Evolutionary conservation across 140 eudicot genomes (phyloP).

Genomic region (Senecio squalidus): DNA sequence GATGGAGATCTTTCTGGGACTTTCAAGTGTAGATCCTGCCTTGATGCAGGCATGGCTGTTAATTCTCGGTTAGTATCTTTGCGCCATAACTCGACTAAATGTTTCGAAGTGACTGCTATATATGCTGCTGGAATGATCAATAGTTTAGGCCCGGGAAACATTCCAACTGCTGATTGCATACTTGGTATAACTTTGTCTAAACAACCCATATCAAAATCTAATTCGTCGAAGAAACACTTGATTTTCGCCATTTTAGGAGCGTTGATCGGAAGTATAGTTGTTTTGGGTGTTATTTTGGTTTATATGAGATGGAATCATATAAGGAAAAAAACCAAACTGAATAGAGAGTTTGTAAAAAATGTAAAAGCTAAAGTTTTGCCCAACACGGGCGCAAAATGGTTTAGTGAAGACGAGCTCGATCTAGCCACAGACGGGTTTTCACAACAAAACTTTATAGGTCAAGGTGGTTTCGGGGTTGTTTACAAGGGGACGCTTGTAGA

Average conservation of each 20-base stretch:
- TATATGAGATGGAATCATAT: constrained; percentile 23
- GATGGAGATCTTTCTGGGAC: constrained; percentile 35
- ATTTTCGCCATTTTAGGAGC: constrained; percentile 41
- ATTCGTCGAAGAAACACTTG: constrained; percentile 10
- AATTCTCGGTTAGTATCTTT: constrained; percentile 38
- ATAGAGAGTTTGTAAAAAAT: constrained; percentile 30
- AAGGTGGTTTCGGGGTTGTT: constrained; percentile 65
- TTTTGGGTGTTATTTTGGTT: constrained; percentile 19
- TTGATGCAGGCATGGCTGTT: constrained; percentile 46
- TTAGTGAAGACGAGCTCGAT: constrained; percentile 45
- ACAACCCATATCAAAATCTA: constrained; percentile 1
- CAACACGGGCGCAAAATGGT: constrained; percentile 62
- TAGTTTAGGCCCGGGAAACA: constrained; percentile 49
- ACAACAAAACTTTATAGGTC: constrained; percentile 47
- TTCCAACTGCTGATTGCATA: constrained; percentile 43
- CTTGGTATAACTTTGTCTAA: constrained; percentile 39
- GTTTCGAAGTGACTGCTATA: constrained; percentile 47
- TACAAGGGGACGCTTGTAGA: constrained; percentile 54
- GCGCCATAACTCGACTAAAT: constrained; percentile 44
- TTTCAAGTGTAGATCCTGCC: constrained; percentile 42
- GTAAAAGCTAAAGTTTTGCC: constrained; percentile 50
- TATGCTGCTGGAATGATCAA: constrained; percentile 70
- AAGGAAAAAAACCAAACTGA: constrained; percentile 26
- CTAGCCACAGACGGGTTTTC: constrained; percentile 69
- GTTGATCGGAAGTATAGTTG: constrained; percentile 25